These are phyloP conservation scores for Triangularia verruculosa DNA, from an alignment of 2,329 filamentous ascomycete genomes.

Conservation along the genomic window DNA sequence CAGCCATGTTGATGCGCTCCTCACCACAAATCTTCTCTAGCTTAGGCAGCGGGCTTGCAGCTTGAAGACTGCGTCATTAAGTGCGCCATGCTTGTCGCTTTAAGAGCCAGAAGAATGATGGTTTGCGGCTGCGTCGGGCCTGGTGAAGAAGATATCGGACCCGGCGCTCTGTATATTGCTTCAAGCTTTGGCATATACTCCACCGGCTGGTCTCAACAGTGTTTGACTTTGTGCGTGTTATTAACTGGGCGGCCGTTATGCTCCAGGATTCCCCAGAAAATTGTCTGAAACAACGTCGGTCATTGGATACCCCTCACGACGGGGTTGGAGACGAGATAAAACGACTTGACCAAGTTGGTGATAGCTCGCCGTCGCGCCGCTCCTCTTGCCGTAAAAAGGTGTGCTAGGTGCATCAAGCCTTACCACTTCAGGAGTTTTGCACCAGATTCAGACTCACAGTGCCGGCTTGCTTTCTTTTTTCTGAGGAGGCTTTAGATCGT, in stretches of 20 bases:
- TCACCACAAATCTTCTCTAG: background rate
- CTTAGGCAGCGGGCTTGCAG: background rate
- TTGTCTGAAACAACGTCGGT: background rate
- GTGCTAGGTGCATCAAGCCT: background rate
- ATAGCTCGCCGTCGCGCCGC: background rate
- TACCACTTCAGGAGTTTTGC: background rate
- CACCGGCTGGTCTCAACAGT: background rate
- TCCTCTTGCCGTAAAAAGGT: constrained; percentile 1
- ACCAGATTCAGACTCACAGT: background rate
- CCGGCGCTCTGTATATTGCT: background rate
- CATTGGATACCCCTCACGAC: constrained; percentile 1
- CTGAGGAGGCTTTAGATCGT: background rate
- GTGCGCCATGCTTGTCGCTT: background rate
- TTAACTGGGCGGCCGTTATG: constrained; percentile 2
- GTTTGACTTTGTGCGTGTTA: background rate
- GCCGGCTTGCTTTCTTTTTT: background rate
- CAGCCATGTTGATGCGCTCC: background rate
- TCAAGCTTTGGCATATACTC: background rate
- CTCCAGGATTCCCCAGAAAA: constrained; percentile 8
- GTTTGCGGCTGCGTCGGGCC: background rate
- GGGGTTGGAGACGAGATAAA: background rate
- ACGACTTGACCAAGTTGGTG: constrained; percentile 10
- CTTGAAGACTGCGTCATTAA: background rate
- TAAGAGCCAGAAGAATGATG: background rate
- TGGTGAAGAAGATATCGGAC: background rate